These are phyloP conservation scores for Millerozyma miso DNA, from an alignment of 805 yeast species.

Conservation along the genomic window DNA sequence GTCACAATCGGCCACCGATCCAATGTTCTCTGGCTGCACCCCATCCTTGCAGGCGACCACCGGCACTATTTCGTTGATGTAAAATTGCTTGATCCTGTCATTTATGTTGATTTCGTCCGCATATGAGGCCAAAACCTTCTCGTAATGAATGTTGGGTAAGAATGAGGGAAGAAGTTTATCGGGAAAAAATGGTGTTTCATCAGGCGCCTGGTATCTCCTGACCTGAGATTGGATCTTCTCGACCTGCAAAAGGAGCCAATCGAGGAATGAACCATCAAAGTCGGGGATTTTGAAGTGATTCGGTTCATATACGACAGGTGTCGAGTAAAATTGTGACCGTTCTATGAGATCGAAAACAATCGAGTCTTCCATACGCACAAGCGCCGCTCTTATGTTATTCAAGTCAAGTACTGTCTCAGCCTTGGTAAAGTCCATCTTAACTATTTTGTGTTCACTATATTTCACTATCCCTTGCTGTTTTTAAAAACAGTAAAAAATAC, in stretches of 20 bases:
- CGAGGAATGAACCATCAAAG: constrained; percentile 78
- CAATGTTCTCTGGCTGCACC: constrained; percentile 81
- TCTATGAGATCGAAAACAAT: constrained; percentile 90
- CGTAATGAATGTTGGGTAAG: constrained; percentile 75
- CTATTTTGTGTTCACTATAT: constrained; percentile 1
- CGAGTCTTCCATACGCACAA: constrained; percentile 94
- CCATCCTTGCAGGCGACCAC: constrained; percentile 59
- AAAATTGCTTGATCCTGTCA: constrained; percentile 58
- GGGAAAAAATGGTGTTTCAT: constrained; percentile 88
- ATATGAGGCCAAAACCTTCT: constrained; percentile 71
- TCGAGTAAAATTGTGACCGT: constrained; percentile 78
- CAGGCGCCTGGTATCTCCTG: constrained; percentile 91
- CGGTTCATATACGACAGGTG: constrained; percentile 67
- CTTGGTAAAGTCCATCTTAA: constrained; percentile 74
- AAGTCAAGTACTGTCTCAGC: constrained; percentile 81
- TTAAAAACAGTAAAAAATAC: no score
- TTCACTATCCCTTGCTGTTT: no score
- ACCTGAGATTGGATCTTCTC: constrained; percentile 68
- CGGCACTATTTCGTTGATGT: constrained; percentile 74
- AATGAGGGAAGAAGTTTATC: constrained; percentile 60
- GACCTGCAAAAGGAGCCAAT: constrained; percentile 74
- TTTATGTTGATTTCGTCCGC: constrained; percentile 75
- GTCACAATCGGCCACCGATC: constrained; percentile 81
- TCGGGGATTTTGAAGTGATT: constrained; percentile 58
- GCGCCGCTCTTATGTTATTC: constrained; percentile 74